A percentile compares a stretch with the other conserved stretches of the same genome.
phyloP scores from a whole-genome alignment of 352 stramenopile genomes.

The Pythium monospermum region DNA sequence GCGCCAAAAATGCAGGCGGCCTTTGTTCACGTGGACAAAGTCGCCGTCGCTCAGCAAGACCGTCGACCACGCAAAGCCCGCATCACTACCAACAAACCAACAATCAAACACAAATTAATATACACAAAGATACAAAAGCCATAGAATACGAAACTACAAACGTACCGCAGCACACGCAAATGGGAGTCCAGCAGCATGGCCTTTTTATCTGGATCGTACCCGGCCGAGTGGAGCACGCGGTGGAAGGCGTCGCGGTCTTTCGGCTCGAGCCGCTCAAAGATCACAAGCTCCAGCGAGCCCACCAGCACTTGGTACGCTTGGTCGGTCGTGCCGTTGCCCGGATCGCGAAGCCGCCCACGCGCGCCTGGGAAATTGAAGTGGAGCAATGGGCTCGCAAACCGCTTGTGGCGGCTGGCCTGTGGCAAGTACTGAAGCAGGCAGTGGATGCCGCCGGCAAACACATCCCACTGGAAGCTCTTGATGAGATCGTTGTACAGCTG shows the following conservation, averaged over 20 bases:
- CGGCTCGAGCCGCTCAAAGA: conserved; percentile 75
- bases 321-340: conserved; percentile 78
- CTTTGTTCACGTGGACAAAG: conserved; percentile 85
- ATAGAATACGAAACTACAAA: neutral
- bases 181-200: conserved; percentile 76
- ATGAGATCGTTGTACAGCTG: conserved; percentile 76
- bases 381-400: conserved; percentile 60
- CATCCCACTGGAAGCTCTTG: conserved; percentile 80
- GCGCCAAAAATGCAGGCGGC: conserved; percentile 80
- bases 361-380: conserved; percentile 78
- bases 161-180: conserved; percentile 51
- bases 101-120: neutral
- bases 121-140: neutral
- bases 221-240: conserved; percentile 48
- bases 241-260: conserved; percentile 56
- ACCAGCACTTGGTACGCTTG: conserved; percentile 72
- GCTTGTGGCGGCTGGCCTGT: conserved; percentile 49
- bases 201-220: conserved; percentile 57
- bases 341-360: conserved; percentile 49
- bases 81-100: conserved; percentile 27
- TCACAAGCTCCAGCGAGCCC: conserved; percentile 76
- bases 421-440: conserved; percentile 80
- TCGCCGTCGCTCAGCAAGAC: conserved; percentile 74
- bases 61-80: conserved; percentile 68
- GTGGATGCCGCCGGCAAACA: conserved; percentile 78